Evolutionary conservation across 1,139 yeast genomes (phyloP), one percentile per base, ranked within the genome.

Genomic region (Yamadazyma triangularis): DNA sequence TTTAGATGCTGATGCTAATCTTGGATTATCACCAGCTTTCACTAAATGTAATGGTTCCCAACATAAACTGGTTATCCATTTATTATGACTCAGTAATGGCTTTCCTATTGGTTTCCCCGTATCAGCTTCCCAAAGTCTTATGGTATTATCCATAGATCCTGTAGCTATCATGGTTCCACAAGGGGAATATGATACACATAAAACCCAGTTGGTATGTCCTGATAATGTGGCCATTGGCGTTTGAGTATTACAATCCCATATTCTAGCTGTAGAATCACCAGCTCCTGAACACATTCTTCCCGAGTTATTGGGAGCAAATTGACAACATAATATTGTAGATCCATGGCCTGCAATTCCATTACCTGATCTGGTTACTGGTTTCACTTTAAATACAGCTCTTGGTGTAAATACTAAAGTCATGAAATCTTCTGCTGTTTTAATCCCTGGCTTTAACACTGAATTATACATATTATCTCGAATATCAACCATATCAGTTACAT

Each of bases 341-440:
- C 96, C 95, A 52, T 91, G 99, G 4, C 98, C 98, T 1, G 95
- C 77, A 34, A 91, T 89, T 1, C 96, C 89, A 8, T 95, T 88
- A 10, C 89, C 81, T 4, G 96, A 81, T 48, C 98, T 67, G 1
- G 97, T 87, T 13, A 91, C 86, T 4, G 96, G 89, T 44, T 76
- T 79, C 8, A 91, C 99, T 50, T 86, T 87, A 64, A 93, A 91
- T 4, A 91, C 83, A 0, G 98, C 96, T 41, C 95, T 72, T 21
- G 99, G 99, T 0, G 96, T 88, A 56, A 83, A 91, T 4, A 89
- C 86, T 38, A 91, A 66, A 1, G 96, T 89, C 63, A 91, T 64
- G 48, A 84, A 84, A 56, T 91, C 98, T 70, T 91, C 99, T 0
- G 97, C 85, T 10, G 95, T 77, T 51, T 83, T 84, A 44, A 82